Evolutionary conservation across 2,329 filamentous ascomycete genomes (phyloP).

Genomic region (Aspergillus sp.): DNA sequence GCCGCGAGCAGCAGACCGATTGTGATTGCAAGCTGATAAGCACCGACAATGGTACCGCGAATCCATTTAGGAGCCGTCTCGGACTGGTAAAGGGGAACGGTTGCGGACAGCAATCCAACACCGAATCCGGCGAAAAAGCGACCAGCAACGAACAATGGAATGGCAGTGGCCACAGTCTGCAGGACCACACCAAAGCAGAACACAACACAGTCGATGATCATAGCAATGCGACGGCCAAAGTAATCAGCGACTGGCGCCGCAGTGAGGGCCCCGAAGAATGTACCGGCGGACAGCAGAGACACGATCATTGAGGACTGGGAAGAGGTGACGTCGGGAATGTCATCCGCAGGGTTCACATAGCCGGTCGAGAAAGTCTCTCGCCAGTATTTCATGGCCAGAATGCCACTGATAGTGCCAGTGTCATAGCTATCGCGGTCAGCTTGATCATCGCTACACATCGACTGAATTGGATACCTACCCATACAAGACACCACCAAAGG

Average conservation of each 20-base stretch:
- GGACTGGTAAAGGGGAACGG: conserved; percentile 72
- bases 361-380: conserved; percentile 35
- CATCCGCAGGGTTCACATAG: conserved; percentile 35
- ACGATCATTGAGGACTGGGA: conserved; percentile 62
- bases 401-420: conserved; percentile 55
- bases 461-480: conserved; percentile 45
- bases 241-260: conserved; percentile 60
- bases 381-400: conserved; percentile 52
- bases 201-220: conserved; percentile 34
- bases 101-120: conserved; percentile 75
- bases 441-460: not conserved
- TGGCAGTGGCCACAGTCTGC: conserved; percentile 31
- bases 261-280: conserved; percentile 71
- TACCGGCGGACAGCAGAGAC: conserved; percentile 71
- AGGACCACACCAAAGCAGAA: conserved; percentile 38
- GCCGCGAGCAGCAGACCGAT: conserved; percentile 73
- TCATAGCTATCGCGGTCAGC: conserved; percentile 41
- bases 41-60: conserved; percentile 71
- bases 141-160: conserved; percentile 47
- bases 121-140: conserved; percentile 54
- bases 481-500: conserved; percentile 60
- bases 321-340: conserved; percentile 50
- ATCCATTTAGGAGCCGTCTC: conserved; percentile 73
- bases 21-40: conserved; percentile 80
- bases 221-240: conserved; percentile 45